phyloP scores from a whole-genome alignment of 257 asterid species.

The Nemophila menziesii region DNA sequence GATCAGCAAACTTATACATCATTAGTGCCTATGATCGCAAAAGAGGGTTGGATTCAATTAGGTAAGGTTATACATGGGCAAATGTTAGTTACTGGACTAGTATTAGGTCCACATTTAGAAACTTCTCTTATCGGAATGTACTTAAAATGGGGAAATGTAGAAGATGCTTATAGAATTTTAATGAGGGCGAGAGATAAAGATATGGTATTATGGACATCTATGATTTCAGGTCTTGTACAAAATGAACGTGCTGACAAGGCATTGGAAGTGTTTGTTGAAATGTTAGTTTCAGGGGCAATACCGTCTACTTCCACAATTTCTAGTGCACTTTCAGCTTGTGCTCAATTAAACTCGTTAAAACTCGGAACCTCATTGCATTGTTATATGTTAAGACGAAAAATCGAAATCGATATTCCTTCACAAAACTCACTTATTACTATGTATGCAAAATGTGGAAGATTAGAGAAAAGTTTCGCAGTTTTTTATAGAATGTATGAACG shows the following conservation, averaged over 20 bases:
- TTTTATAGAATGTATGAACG: slow-evolving; percentile 45
- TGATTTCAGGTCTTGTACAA: slow-evolving; percentile 79
- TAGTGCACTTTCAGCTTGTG: slow-evolving; percentile 70
- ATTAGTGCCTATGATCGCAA: slow-evolving; percentile 41
- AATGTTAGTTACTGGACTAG: slow-evolving; percentile 37
- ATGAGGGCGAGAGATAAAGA: slow-evolving; percentile 45
- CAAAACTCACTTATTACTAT: slow-evolving; percentile 64
- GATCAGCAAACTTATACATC: slow-evolving; percentile 62
- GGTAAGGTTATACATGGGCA: slow-evolving; percentile 57
- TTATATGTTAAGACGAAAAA: slow-evolving; percentile 43
- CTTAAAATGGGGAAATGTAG: slow-evolving; percentile 41
- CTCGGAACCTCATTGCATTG: slow-evolving; percentile 60
- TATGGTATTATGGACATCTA: slow-evolving; percentile 53
- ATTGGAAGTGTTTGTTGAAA: slow-evolving; percentile 35
- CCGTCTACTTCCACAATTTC: slow-evolving; percentile 63
- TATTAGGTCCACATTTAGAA: slow-evolving; percentile 33
- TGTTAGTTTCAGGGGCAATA: slow-evolving; percentile 34
- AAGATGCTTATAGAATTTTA: slow-evolving; percentile 38
- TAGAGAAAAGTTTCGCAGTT: slow-evolving; percentile 42
- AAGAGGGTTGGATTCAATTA: slow-evolving; percentile 30
- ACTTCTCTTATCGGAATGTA: slow-evolving; percentile 56
- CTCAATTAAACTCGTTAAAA: slow-evolving; percentile 41
- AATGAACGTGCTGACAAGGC: slow-evolving; percentile 51
- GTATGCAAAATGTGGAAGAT: slow-evolving; percentile 64
- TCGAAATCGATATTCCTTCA: slow-evolving; percentile 33